These are phyloP conservation scores for Colletotrichum plurivorum DNA, from an alignment of 2,329 filamentous ascomycete genomes.

Conservation along the genomic window DNA sequence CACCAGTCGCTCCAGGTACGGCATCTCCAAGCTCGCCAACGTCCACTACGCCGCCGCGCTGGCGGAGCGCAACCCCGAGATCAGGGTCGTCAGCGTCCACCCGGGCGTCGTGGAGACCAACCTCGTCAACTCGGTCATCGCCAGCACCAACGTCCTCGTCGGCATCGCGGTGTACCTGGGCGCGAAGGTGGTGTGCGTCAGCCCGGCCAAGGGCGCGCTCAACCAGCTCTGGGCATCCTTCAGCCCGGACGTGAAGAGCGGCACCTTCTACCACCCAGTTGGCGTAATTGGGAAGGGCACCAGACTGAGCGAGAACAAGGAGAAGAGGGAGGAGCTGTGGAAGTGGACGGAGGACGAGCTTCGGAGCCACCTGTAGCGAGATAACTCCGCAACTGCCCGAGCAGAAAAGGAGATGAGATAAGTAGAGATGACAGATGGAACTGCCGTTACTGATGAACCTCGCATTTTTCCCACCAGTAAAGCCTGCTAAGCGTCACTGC, in stretches of 20 bases:
- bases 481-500: not conserved
- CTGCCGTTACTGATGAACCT: no score
- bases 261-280: slow-evolving; percentile 52
- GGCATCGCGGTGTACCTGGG: slow-evolving; percentile 99
- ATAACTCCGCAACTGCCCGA: slow-evolving; percentile 7
- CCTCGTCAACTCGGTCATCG: slow-evolving; percentile 54
- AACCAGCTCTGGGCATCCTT: slow-evolving; percentile 53
- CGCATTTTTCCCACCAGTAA: no score
- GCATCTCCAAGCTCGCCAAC: slow-evolving; percentile 52
- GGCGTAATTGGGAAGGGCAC: slow-evolving; percentile 45
- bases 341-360: slow-evolving; percentile 54
- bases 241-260: slow-evolving; percentile 43
- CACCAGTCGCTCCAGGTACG: slow-evolving; percentile 47
- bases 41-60: slow-evolving; percentile 50
- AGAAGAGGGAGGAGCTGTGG: slow-evolving; percentile 50
- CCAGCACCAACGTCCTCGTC: slow-evolving; percentile 99
- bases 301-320: slow-evolving; percentile 42
- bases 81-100: slow-evolving; percentile 48
- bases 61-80: slow-evolving; percentile 45
- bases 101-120: slow-evolving; percentile 50
- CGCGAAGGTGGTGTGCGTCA: slow-evolving; percentile 56
- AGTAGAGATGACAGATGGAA: not conserved
- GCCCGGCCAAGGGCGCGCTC: slow-evolving; percentile 41
- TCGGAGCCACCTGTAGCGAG: slow-evolving; percentile 28
- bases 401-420: not conserved